Evolutionary conservation across 306 rosid species (phyloP), one percentile per base, ranked within the genome.

Genomic region (Quercus agrifolia): DNA sequence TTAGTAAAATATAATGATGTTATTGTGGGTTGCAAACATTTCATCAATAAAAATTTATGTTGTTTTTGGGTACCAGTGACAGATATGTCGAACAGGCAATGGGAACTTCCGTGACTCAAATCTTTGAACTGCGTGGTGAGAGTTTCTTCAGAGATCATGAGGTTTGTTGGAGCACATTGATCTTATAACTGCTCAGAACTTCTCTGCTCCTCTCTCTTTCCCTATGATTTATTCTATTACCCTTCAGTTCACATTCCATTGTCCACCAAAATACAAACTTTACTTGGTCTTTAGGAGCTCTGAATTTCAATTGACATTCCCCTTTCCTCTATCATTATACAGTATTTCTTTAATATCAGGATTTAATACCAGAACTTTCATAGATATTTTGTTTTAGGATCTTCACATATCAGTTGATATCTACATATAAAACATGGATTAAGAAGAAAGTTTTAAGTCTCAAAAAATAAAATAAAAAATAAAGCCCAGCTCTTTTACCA

Each of bases 81-180:
- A 27, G 51, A 14, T 38, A 13, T 63, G 83, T 73, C 9, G 83
- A 79, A 51, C 33, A 52, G 41, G 55, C 71, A 21, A 10, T 72
- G 64, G 68, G 78, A 73, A 79, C 61, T 52, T 72, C 83, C 17
- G 83, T 79, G 55, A 19, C 78, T 14, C 68, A 73, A 73, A 79
- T 73, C 54, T 79, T 79, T 58, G 59, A 79, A 51, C 58, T 23
- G 56, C 17, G 61, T 51, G 83, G 83, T 28, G 83, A 79, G 54
- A 49, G 41, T 73, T 72, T 72, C 74, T 79, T 79, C 74, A 73
- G 83, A 62, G 74, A 79, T 30, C 18, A 63, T 6, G 83, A 79
- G 83, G 83, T 79, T 13, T 10, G 78, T 79, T 23, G 17, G 66
- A 73, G 19, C 38, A 54, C 7, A 15, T 13, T 8, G 33, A 31